A percentile compares a stretch with the other conserved stretches of the same genome.
These are phyloP conservation scores for Trametes cinnabarina DNA, from an alignment of 768 basidiomycete genomes.

Conservation along the genomic window DNA sequence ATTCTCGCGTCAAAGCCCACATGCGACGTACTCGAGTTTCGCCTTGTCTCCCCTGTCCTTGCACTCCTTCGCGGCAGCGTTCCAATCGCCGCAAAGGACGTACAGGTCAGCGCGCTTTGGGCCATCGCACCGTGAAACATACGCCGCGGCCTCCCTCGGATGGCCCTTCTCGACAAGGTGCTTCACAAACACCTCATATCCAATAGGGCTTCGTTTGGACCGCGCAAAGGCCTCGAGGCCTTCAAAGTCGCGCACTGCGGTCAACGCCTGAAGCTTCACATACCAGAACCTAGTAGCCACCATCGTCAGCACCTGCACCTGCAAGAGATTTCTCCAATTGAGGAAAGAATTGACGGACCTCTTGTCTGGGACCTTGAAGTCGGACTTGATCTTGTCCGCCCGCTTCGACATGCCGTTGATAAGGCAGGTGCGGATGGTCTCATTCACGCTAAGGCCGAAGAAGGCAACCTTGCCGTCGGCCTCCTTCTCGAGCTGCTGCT, in stretches of 20 bases:
- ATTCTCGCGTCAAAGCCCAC: neutral
- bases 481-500: constrained; percentile 89
- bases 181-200: constrained; percentile 87
- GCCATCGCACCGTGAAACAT: constrained; percentile 82
- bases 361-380: constrained; percentile 95
- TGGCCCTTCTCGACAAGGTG: constrained; percentile 76
- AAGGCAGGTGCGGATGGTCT: constrained; percentile 78
- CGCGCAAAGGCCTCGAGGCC: constrained; percentile 82
- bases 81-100: constrained; percentile 89
- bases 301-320: neutral
- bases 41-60: constrained; percentile 86
- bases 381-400: constrained; percentile 84
- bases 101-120: constrained; percentile 83
- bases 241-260: constrained; percentile 80
- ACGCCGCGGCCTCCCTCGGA: constrained; percentile 69
- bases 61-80: constrained; percentile 81
- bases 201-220: constrained; percentile 89
- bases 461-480: constrained; percentile 73
- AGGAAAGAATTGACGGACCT: constrained; percentile 51
- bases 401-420: constrained; percentile 78
- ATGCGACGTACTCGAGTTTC: constrained; percentile 71
- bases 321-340: neutral
- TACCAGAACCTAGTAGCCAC: constrained; percentile 80
- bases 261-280: constrained; percentile 81
- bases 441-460: constrained; percentile 82